phyloP scores from a whole-genome alignment of 2,329 filamentous ascomycete genomes.

The Penicillium frequentans region DNA sequence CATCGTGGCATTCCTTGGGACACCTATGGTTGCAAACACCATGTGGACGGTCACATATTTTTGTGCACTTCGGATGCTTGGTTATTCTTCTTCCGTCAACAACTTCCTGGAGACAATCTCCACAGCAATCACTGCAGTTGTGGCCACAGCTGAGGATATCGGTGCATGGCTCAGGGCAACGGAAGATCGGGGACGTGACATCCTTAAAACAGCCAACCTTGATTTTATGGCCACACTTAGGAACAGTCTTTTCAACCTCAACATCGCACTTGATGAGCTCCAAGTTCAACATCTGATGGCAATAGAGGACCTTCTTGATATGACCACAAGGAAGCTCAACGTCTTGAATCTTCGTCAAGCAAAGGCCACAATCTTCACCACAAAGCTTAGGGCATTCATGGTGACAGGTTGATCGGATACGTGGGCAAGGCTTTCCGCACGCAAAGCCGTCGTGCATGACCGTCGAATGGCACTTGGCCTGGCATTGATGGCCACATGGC shows the following conservation, averaged over 20 bases:
- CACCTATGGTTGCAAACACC: constrained; percentile 10
- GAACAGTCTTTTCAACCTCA: constrained; percentile 2
- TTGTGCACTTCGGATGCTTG: not conserved
- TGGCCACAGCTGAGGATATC: constrained; percentile 6
- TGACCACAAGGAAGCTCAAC: constrained; percentile 11
- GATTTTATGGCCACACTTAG: constrained; percentile 5
- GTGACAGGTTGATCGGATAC: constrained; percentile 5
- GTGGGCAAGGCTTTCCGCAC: constrained; percentile 8
- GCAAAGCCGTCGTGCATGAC: constrained; percentile 8
- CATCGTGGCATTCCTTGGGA: constrained; percentile 1
- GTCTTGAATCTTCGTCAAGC: constrained; percentile 1
- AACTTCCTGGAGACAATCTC: not conserved
- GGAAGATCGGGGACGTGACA: not conserved
- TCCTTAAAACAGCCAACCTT: constrained; percentile 5
- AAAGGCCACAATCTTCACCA: constrained; percentile 9
- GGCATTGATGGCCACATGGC: constrained; percentile 14
- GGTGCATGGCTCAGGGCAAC: constrained; percentile 5
- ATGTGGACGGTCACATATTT: constrained; percentile 8
- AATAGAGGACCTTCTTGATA: not conserved
- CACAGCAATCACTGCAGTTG: not conserved
- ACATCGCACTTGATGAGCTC: not conserved
- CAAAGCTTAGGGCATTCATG: constrained; percentile 11
- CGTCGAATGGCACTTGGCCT: constrained; percentile 9
- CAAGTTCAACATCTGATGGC: not conserved
- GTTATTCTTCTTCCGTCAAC: not conserved